Conservation (phyloP, 371 early-diverging fungal genomes). For the Mortierella polycephala region DNA sequence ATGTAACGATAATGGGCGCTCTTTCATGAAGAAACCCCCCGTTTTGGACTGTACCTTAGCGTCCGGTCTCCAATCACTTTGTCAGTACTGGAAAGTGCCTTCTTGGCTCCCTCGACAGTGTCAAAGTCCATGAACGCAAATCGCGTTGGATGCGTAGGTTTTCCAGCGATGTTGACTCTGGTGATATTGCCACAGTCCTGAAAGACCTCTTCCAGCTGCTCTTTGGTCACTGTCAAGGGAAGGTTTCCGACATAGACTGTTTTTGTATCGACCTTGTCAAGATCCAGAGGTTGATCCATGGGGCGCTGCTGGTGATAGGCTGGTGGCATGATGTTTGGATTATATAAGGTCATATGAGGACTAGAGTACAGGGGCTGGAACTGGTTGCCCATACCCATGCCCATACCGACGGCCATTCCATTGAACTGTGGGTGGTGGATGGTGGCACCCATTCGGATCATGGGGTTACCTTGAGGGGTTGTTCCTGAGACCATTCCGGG, state of each 20-base stretch:
- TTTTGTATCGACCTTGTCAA: slow-evolving; percentile 70
- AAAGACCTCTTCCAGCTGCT: slow-evolving; percentile 67
- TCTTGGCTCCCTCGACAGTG: slow-evolving; percentile 62
- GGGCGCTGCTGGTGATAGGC: slow-evolving; percentile 24
- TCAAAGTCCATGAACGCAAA: slow-evolving; percentile 84
- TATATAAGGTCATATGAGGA: slow-evolving; percentile 56
- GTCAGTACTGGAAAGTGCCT: slow-evolving; percentile 61
- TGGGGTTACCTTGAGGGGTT: slow-evolving; percentile 13
- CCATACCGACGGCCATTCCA: slow-evolving; percentile 40
- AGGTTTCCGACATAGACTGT: slow-evolving; percentile 80
- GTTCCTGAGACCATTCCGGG: not conserved
- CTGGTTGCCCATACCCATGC: slow-evolving; percentile 31
- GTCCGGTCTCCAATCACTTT: slow-evolving; percentile 47
- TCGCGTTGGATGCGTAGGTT: slow-evolving; percentile 67
- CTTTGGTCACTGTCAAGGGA: slow-evolving; percentile 63
- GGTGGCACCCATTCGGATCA: slow-evolving; percentile 50
- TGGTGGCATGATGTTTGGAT: slow-evolving; percentile 49
- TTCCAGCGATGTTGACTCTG: slow-evolving; percentile 78
- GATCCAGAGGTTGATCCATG: slow-evolving; percentile 57
- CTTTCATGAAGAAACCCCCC: not conserved
- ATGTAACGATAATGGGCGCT: too few relatives aligned
- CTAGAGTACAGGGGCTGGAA: slow-evolving; percentile 46
- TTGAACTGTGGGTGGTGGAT: slow-evolving; percentile 47
- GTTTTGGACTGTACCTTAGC: slow-evolving; percentile 18
- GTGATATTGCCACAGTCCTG: slow-evolving; percentile 66